Evolutionary conservation across 768 basidiomycete genomes (phyloP).

Genomic region (Trametes elegans): DNA sequence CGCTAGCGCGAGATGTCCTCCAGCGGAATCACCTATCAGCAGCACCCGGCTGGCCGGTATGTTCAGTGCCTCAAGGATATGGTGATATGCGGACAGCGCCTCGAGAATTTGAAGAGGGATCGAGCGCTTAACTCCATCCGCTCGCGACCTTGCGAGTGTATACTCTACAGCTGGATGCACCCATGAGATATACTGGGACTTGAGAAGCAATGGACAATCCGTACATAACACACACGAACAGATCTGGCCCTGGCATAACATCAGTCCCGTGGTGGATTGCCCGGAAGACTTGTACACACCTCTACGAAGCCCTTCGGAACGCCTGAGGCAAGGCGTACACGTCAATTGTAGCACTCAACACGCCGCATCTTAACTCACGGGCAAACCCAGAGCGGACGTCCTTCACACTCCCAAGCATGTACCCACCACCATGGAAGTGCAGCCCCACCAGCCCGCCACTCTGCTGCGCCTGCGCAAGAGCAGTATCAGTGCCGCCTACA

Average conservation of each 20-base stretch:
- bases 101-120: conserved; percentile 79
- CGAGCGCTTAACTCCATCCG: conserved; percentile 33
- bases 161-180: conserved; percentile 46
- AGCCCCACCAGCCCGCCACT: background rate
- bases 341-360: too few species aligned
- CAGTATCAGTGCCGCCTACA: background rate
- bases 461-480: background rate
- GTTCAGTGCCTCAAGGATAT: conserved; percentile 58
- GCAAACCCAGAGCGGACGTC: conserved; percentile 9
- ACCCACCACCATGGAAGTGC: conserved; percentile 17
- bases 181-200: conserved; percentile 2
- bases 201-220: background rate
- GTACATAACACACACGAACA: conserved; percentile 12
- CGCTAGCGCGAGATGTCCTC: conserved; percentile 69
- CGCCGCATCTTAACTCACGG: background rate
- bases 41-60: conserved; percentile 61
- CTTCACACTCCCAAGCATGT: conserved; percentile 12
- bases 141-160: conserved; percentile 35
- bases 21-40: conserved; percentile 74
- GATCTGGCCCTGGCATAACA: background rate
- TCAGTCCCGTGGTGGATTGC: too few species aligned
- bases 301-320: conserved; percentile 10
- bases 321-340: background rate
- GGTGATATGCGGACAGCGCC: conserved; percentile 68
- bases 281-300: background rate